These are phyloP conservation scores for Scedosporium boydii DNA, from an alignment of 2,329 filamentous ascomycete genomes.

Conservation along the genomic window DNA sequence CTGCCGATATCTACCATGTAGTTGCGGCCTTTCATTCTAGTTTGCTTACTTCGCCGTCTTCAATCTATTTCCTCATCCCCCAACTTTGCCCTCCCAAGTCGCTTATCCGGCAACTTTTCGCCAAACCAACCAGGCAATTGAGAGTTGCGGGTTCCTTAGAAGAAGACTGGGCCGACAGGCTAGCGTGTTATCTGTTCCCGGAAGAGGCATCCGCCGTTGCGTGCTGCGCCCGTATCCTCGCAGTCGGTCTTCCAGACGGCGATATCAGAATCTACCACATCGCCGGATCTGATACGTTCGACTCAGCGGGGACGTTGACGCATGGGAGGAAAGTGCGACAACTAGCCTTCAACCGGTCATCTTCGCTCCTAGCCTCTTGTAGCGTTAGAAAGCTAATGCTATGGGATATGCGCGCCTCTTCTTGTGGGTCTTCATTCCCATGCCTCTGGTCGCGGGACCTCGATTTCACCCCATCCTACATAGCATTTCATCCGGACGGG, in stretches of 20 bases:
- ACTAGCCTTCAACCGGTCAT: not conserved
- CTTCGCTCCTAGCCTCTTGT: not conserved
- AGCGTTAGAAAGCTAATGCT: not conserved
- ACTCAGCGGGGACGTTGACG: not conserved
- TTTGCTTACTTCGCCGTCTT: not conserved
- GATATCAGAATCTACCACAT: not conserved
- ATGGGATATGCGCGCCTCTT: not conserved
- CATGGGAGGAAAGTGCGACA: not conserved
- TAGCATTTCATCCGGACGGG: not conserved
- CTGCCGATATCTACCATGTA: not conserved
- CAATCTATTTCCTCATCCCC: not conserved
- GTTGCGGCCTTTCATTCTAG: not conserved
- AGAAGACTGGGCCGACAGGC: not conserved
- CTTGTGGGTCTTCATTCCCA: not conserved
- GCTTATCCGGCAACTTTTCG: not conserved
- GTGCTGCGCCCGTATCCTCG: not conserved
- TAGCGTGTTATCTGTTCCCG: not conserved
- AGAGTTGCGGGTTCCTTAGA: not conserved
- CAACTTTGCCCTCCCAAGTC: not conserved
- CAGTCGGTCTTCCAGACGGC: not conserved
- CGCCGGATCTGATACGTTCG: not conserved
- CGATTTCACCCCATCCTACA: not conserved
- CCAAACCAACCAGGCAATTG: not conserved
- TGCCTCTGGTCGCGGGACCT: not conserved
- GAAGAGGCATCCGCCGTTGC: not conserved